A percentile compares a stretch with the other conserved stretches of the same genome.
Evolutionary conservation across 805 yeast species (phyloP).

Genomic region (Cyberlindnera misumaiensis): DNA sequence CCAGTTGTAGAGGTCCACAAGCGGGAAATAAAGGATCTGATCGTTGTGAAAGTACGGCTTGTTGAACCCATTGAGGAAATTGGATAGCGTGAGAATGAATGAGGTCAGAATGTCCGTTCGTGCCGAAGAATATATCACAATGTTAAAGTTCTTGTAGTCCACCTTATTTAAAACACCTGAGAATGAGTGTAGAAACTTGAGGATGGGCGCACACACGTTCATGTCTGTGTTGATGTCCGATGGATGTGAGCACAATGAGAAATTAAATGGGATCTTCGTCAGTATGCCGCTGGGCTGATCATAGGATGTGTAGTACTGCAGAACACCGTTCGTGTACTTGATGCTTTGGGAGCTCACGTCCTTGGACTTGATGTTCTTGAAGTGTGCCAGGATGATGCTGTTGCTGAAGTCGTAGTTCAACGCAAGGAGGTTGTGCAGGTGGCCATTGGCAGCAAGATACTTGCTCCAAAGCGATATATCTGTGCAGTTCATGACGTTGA

Average conservation of each 20-base stretch:
- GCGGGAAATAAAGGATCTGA: constrained; percentile 42
- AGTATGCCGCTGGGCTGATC: constrained; percentile 30
- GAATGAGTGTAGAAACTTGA: constrained; percentile 26
- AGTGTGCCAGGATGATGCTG: constrained; percentile 15
- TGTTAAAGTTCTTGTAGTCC: constrained; percentile 34
- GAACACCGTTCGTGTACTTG: constrained; percentile 16
- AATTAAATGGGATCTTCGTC: constrained; percentile 25
- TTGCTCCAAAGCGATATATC: constrained; percentile 20
- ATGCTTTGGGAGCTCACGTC: constrained; percentile 11
- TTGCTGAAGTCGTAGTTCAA: constrained; percentile 17
- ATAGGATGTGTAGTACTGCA: constrained; percentile 26
- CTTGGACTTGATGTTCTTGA: constrained; percentile 16
- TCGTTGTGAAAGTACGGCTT: constrained; percentile 38
- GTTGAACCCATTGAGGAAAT: constrained; percentile 32
- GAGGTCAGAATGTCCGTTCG: constrained; percentile 36
- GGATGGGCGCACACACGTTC: constrained; percentile 18
- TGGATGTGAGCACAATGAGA: constrained; percentile 17
- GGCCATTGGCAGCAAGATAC: constrained; percentile 8
- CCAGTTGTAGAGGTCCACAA: constrained; percentile 53
- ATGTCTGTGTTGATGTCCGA: constrained; percentile 18
- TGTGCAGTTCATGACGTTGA: constrained; percentile 17
- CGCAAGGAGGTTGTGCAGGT: constrained; percentile 13
- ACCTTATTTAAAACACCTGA: constrained; percentile 29
- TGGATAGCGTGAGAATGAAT: constrained; percentile 35
- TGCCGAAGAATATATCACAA: constrained; percentile 32